Evolutionary conservation across 108 stramenopile genomes (phyloP).

Genomic region (Nitzschia sp.): DNA sequence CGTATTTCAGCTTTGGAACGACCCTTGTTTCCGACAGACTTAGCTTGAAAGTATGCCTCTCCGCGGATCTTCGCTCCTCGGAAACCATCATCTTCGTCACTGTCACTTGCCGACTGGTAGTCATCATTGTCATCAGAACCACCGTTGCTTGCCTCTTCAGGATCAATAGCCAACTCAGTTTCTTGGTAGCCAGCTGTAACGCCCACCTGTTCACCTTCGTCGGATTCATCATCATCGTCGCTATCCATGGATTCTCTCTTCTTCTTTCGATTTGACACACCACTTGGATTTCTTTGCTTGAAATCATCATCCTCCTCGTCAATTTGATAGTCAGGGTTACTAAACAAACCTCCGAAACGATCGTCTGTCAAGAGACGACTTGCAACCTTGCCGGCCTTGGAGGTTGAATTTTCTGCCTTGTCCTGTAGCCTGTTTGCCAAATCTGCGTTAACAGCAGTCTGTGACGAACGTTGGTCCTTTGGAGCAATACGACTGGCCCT

Average conservation of each 20-base stretch:
- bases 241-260: conserved; percentile 67
- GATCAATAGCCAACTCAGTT: conserved; percentile 36
- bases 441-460: conserved; percentile 68
- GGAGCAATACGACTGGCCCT: conserved; percentile 84
- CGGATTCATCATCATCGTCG: conserved; percentile 81
- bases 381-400: conserved; percentile 76
- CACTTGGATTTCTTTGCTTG: conserved; percentile 93
- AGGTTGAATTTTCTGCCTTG: conserved; percentile 55
- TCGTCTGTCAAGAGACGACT: conserved; percentile 85
- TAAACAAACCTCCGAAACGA: conserved; percentile 93
- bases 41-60: conserved; percentile 64
- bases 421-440: conserved; percentile 71
- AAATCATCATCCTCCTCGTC: conserved; percentile 93
- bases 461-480: conserved; percentile 38
- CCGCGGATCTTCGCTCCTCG: conserved; percentile 80
- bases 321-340: conserved; percentile 92
- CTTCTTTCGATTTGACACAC: conserved; percentile 49
- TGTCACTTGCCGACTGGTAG: conserved; percentile 38
- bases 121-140: conserved; percentile 43
- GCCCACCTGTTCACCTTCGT: conserved; percentile 33
- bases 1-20: conserved; percentile 32
- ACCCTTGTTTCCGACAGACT: conserved; percentile 32
- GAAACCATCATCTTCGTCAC: conserved; percentile 80
- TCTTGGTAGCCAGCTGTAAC: neutral
- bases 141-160: conserved; percentile 31